Evolutionary conservation across 192 early-diverging fungal species (phyloP), one percentile per base, ranked within the genome.

Genomic region (Phlyctochytrium bullatum): DNA sequence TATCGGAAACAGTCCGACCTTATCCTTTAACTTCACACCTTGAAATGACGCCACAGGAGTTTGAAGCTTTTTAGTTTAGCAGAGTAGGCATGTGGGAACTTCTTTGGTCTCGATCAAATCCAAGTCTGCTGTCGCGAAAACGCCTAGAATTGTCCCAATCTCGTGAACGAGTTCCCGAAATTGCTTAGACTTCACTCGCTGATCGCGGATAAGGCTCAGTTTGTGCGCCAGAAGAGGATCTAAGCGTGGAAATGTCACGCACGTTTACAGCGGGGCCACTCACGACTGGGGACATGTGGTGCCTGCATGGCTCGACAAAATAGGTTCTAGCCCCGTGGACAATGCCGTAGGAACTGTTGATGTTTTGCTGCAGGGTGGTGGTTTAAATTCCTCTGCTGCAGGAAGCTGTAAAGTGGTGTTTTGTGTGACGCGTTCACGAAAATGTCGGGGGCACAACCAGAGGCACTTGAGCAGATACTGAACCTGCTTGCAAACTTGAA

Each of bases 181-280:
- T 58, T 78, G 69, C 56, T 73, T 76, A 4, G 80, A 61, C 2
- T 61, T 68, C 0, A 68, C 62, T 2, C 62, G 34, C 17, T 30
- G 27, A 35, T 80, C 73, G 25, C 78, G 34, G 20, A 80, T 60
- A 4, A 72, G 63, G 16, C 64, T 72, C 24, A 78, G 47, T 61
- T 81, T 81, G 59, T 81, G 76, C 12, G 72, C 59, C 31, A 76
- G 58, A 1, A 81, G 62, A 10, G 79, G 79, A 56, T 81, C 70
- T 72, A 40, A 17, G 52, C 6, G 40, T 6, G 6, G 40, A 47
- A n/a, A n/a, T n/a, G n/a, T n/a, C n/a, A n/a, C n/a, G n/a, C n/a
- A n/a, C n/a, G n/a, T n/a, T n/a, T n/a, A n/a, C n/a, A n/a, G n/a
- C n/a, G n/a, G n/a, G n/a, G n/a, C n/a, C n/a, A n/a, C n/a, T n/a